phyloP scores from a whole-genome alignment of 768 basidiomycete species.

The Glaciozyma martinii region DNA sequence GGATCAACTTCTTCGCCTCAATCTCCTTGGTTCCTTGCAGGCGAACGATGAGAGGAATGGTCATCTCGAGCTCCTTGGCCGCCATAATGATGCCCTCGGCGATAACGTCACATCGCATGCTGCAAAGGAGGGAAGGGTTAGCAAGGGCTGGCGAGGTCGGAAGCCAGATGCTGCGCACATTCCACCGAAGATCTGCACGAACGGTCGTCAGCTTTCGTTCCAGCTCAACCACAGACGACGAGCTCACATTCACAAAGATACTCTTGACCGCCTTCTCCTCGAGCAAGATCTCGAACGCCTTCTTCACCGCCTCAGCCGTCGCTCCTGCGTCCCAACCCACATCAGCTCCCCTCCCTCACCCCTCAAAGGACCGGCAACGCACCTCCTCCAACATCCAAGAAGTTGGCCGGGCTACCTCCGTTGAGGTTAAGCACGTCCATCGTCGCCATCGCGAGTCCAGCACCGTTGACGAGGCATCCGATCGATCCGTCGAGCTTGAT shows the following conservation, averaged over 20 bases:
- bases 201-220: conserved; percentile 90
- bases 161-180: conserved; percentile 37
- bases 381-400: conserved; percentile 94
- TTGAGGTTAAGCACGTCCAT: conserved; percentile 98
- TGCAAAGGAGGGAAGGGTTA: conserved; percentile 46
- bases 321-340: conserved; percentile 50
- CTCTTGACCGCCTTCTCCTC: conserved; percentile 87
- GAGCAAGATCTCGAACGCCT: conserved; percentile 92
- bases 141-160: not conserved
- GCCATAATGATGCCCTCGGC: conserved; percentile 98
- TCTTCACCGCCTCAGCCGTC: conserved; percentile 99
- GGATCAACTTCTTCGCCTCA: conserved; percentile 79
- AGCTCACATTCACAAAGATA: conserved; percentile 81
- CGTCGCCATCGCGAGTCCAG: conserved; percentile 98
- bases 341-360: conserved; percentile 1
- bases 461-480: conserved; percentile 96
- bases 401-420: conserved; percentile 95
- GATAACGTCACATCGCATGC: conserved; percentile 99
- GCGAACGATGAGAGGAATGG: conserved; percentile 81
- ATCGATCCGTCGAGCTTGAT: conserved; percentile 97
- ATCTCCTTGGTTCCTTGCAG: conserved; percentile 94
- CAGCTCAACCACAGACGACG: conserved; percentile 47
- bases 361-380: conserved; percentile 17
- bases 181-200: conserved; percentile 95
- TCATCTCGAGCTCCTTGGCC: conserved; percentile 76